phyloP scores from a whole-genome alignment of 2,329 filamentous ascomycete species.

The Aspergillus japonicus region DNA sequence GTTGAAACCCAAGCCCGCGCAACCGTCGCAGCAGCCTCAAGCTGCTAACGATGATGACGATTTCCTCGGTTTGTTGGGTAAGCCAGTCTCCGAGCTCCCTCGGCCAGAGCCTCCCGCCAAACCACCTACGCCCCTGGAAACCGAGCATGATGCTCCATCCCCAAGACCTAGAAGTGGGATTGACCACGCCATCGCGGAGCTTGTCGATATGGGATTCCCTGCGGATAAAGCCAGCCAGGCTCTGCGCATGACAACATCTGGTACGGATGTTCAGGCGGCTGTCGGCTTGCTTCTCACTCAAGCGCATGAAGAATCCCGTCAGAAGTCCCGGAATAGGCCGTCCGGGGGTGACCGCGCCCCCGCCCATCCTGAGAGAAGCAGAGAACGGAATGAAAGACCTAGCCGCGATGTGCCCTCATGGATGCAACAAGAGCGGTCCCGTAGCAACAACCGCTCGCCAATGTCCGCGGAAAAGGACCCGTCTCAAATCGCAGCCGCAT shows the following conservation, averaged over 20 bases:
- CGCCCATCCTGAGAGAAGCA: conserved; percentile 25
- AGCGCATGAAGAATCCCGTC: conserved; percentile 78
- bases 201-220: conserved; percentile 93
- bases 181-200: conserved; percentile 78
- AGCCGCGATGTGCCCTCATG: conserved; percentile 54
- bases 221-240: conserved; percentile 79
- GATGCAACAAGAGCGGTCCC: conserved; percentile 56
- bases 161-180: conserved; percentile 51
- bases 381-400: conserved; percentile 26
- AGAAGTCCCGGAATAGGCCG: conserved; percentile 54
- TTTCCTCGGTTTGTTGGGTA: conserved; percentile 60
- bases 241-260: conserved; percentile 74
- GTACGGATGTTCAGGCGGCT: conserved; percentile 78
- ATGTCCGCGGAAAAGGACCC: conserved; percentile 67
- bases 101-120: conserved; percentile 31
- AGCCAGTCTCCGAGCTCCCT: conserved; percentile 56
- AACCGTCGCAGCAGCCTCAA: conserved; percentile 48
- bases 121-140: conserved; percentile 16
- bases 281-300: conserved; percentile 89
- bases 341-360: conserved; percentile 19
- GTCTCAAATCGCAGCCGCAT: conserved; percentile 74
- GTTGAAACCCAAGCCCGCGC: conserved; percentile 55
- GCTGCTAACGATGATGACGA: conserved; percentile 61
- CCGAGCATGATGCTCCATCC: conserved; percentile 17
- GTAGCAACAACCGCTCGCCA: conserved; percentile 33